Evolutionary conservation across 495 filamentous ascomycete species (phyloP).

Genomic region (Durotheca rogersii): DNA sequence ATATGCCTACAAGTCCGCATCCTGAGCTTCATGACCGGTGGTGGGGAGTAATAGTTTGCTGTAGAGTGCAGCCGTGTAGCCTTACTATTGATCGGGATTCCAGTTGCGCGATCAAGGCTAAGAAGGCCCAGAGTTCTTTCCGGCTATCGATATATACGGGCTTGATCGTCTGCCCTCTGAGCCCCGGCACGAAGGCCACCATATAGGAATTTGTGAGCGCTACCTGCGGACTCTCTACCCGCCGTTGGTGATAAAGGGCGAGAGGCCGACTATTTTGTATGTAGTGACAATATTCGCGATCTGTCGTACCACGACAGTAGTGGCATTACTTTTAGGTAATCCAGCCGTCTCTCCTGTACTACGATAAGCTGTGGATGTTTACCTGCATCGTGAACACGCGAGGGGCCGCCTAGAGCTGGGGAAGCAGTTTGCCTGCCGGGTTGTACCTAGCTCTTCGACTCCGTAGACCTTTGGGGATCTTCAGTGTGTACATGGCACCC

Average conservation of each 20-base stretch:
- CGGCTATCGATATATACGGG: too few species aligned
- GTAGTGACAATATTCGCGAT: too few species aligned
- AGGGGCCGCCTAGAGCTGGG: not conserved
- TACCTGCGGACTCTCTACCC: constrained; percentile 4
- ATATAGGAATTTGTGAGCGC: constrained; percentile 6
- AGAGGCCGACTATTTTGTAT: constrained; percentile 4
- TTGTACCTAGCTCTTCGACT: constrained; percentile 4
- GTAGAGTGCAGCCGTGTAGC: not conserved
- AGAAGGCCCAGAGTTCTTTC: too few species aligned
- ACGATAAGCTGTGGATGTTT: too few species aligned
- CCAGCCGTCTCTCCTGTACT: too few species aligned
- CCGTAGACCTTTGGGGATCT: constrained; percentile 11
- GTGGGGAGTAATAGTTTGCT: not conserved
- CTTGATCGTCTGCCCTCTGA: too few species aligned
- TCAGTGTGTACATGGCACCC: constrained; percentile 15
- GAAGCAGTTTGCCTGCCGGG: not conserved
- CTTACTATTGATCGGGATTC: not conserved
- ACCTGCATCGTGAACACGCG: too few species aligned
- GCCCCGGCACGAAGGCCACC: too few species aligned
- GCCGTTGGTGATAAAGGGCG: constrained; percentile 9
- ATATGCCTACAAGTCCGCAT: not conserved
- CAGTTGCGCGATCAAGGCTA: not conserved
- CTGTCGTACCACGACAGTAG: too few species aligned
- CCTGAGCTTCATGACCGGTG: not conserved
- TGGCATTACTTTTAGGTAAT: too few species aligned